Evolutionary conservation across 768 basidiomycete species (phyloP).

Genomic region (Suillus subalutaceus): DNA sequence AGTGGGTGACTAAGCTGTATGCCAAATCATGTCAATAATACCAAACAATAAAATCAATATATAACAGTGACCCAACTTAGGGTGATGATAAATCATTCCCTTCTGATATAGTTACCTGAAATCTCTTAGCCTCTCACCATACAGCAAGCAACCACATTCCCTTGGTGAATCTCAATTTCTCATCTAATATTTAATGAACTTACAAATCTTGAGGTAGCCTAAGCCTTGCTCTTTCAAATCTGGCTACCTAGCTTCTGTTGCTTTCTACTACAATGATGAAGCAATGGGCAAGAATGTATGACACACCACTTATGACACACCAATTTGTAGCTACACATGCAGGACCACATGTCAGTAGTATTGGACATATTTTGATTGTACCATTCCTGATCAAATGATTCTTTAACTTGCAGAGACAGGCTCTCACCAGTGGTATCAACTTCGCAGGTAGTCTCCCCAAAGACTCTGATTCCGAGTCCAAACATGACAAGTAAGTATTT

Average conservation of each 20-base stretch:
- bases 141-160: not conserved
- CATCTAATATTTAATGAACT: not conserved
- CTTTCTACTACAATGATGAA: not conserved
- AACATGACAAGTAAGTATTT: not conserved
- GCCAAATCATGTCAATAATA: conserved; percentile 1
- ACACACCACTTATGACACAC: not conserved
- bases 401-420: not conserved
- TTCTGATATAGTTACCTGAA: not conserved
- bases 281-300: not conserved
- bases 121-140: not conserved
- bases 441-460: not conserved
- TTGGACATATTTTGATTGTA: not conserved
- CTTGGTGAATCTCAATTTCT: not conserved
- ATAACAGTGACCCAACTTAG: not conserved
- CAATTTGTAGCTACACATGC: not conserved
- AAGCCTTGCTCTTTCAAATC: not conserved
- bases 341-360: not conserved
- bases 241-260: not conserved
- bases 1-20: not conserved
- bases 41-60: conserved; percentile 2
- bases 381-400: not conserved
- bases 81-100: not conserved
- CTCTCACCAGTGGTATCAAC: not conserved
- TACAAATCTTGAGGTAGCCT: too few species aligned
- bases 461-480: not conserved